These are phyloP conservation scores for Dactylellina cionopaga DNA, from an alignment of 2,329 filamentous ascomycete species.

Conservation along the genomic window DNA sequence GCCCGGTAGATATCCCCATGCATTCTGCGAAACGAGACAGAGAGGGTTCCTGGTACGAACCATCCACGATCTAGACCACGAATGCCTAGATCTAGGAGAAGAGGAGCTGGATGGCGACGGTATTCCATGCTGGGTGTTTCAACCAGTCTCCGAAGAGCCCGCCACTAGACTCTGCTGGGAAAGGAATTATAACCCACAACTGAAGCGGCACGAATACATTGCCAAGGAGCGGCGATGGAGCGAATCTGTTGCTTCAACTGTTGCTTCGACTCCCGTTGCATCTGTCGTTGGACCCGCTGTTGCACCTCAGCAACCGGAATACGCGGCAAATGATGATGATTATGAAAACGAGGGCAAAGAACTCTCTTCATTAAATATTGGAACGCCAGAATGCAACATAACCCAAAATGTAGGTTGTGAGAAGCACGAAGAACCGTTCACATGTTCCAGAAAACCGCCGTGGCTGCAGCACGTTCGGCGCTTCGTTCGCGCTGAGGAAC, in stretches of 20 bases:
- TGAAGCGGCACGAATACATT: slow-evolving; percentile 28
- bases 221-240: no score
- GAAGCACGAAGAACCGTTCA: slow-evolving; percentile 4
- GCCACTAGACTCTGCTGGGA: slow-evolving; percentile 20
- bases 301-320: neutral
- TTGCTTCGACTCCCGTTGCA: no score
- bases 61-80: neutral
- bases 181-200: slow-evolving; percentile 24
- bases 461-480: slow-evolving; percentile 35
- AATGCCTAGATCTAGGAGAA: no score
- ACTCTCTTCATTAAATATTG: no score
- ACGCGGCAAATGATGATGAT: neutral
- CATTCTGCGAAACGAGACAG: slow-evolving; percentile 19
- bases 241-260: no score
- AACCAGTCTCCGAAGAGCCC: slow-evolving; percentile 6
- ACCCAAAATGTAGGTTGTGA: no score
- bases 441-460: slow-evolving; percentile 25
- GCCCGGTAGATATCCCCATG: slow-evolving; percentile 34
- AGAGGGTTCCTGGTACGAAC: neutral
- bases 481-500: slow-evolving; percentile 42
- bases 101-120: no score
- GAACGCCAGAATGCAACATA: no score
- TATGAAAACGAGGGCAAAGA: neutral
- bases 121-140: slow-evolving; percentile 26
- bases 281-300: neutral